Evolutionary conservation across 441 rosid species (phyloP).

Genomic region (Bocquillonia castaneifolia): DNA sequence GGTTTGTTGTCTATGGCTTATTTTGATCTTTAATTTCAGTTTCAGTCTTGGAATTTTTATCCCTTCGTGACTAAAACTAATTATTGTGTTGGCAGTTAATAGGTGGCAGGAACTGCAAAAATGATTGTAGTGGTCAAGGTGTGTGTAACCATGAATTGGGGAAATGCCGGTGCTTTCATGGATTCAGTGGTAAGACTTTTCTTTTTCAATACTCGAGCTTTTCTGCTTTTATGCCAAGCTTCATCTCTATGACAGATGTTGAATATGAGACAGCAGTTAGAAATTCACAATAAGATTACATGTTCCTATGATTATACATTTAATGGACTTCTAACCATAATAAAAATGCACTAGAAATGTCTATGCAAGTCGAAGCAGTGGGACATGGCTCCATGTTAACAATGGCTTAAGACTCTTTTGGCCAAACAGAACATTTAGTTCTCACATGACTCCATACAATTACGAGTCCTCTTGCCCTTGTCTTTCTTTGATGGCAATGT

Average conservation of each 20-base stretch:
- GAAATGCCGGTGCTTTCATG: slow-evolving; percentile 81
- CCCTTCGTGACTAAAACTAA: neutral
- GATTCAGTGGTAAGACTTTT: slow-evolving; percentile 52
- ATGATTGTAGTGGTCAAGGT: slow-evolving; percentile 75
- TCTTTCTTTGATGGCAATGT: neutral
- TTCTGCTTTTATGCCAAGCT: neutral
- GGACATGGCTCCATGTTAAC: neutral
- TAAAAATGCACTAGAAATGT: slow-evolving; percentile 3
- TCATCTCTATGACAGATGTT: neutral
- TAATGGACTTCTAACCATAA: neutral
- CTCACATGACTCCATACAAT: neutral
- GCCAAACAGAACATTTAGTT: neutral
- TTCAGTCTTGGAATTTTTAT: neutral
- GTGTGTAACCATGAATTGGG: slow-evolving; percentile 82
- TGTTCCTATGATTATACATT: neutral
- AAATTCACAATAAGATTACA: neutral
- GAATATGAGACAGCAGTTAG: neutral
- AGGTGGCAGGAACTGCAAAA: slow-evolving; percentile 60
- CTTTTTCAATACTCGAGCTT: neutral
- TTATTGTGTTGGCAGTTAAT: slow-evolving; percentile 46
- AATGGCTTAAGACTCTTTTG: neutral
- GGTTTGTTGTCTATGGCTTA: neutral
- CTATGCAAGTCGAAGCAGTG: neutral
- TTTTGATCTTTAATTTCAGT: neutral
- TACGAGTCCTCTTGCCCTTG: neutral